Evolutionary conservation across 805 yeast genomes (phyloP).

Genomic region (Schwanniomyces occidentalis): DNA sequence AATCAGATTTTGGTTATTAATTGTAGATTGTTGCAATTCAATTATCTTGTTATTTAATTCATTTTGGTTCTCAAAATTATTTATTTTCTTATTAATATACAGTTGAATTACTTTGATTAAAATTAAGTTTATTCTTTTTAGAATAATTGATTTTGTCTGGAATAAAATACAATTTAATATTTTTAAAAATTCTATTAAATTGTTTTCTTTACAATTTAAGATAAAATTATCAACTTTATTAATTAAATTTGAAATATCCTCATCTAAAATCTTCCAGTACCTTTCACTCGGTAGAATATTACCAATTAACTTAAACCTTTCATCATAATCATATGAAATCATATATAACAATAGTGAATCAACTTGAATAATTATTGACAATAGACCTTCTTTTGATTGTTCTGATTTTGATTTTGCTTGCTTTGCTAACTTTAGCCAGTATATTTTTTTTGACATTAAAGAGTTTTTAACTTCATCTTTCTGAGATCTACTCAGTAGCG

Average conservation of each 20-base stretch:
- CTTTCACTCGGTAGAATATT: slow-evolving; percentile 29
- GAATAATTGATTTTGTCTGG: slow-evolving; percentile 28
- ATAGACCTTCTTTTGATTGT: slow-evolving; percentile 17
- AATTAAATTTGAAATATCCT: slow-evolving; percentile 18
- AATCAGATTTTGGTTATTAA: slow-evolving; percentile 23
- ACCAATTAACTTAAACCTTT: slow-evolving; percentile 25
- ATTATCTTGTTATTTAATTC: slow-evolving; percentile 23
- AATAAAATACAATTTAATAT: slow-evolving; percentile 28
- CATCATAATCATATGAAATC: slow-evolving; percentile 32
- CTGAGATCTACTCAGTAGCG: not conserved
- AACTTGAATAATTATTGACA: slow-evolving; percentile 23
- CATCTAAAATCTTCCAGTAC: slow-evolving; percentile 27
- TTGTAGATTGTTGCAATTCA: slow-evolving; percentile 27
- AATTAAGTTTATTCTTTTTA: slow-evolving; percentile 31
- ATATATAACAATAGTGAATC: slow-evolving; percentile 28
- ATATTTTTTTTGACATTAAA: slow-evolving; percentile 13
- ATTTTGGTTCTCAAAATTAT: slow-evolving; percentile 1
- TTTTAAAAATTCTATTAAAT: slow-evolving; percentile 13
- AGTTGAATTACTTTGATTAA: slow-evolving; percentile 22
- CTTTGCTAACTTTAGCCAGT: slow-evolving; percentile 23
- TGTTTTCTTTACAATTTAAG: slow-evolving; percentile 3
- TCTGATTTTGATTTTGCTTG: slow-evolving; percentile 13
- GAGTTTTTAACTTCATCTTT: slow-evolving; percentile 7
- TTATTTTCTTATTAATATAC: slow-evolving; percentile 15
- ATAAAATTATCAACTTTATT: slow-evolving; percentile 2